Evolutionary conservation across 176 grass and related monocot species (phyloP), one percentile per base, ranked within the genome.

Genomic region (Carex cristatella): DNA sequence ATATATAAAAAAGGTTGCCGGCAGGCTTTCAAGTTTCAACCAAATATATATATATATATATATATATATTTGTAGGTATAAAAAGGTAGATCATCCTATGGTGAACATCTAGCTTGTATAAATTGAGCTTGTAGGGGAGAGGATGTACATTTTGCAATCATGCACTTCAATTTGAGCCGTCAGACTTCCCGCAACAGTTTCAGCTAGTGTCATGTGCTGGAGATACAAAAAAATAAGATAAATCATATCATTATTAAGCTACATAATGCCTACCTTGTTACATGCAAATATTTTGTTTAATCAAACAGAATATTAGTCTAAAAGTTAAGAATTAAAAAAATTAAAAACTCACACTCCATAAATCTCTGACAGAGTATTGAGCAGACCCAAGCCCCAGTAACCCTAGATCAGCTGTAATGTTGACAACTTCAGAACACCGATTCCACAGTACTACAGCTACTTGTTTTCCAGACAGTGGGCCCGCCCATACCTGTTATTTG

Each of bases 401-500:
- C 74, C 84, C 87, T 82, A 94, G 81, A 84, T 82, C 82, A 68
- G 89, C 58, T 61, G 91, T 87, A 67, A 98, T 88, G 49, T 92
- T 91, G 70, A 74, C 80, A 68, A 76, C 44, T 81, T 98, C 72
- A 0, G 86, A 91, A 86, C 95, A 98, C 28, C 91, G 90, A 59
- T 98, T 98, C 92, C 95, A 98, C 31, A 98, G 81, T 80, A 88
- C 85, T 72, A 98, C 59, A 66, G 86, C 83, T 35, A 94, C 62
- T 48, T 91, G 80, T n/a, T 88, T 90, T 48, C 69, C 89, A 77
- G 91, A 94, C 18, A 98, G 86, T 27, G 92, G 95, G 23, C 92
- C 95, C 65, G 92, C 91, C 95, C 95, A 98, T 51, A 97, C 94
- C 94, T 94, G 87, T 84, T 82, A 72, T 77, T 79, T 15, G 44